A percentile compares a stretch with the other conserved stretches of the same genome.
These are phyloP conservation scores for Tricholoma matsutake DNA, from an alignment of 768 basidiomycete genomes.

Conservation along the genomic window DNA sequence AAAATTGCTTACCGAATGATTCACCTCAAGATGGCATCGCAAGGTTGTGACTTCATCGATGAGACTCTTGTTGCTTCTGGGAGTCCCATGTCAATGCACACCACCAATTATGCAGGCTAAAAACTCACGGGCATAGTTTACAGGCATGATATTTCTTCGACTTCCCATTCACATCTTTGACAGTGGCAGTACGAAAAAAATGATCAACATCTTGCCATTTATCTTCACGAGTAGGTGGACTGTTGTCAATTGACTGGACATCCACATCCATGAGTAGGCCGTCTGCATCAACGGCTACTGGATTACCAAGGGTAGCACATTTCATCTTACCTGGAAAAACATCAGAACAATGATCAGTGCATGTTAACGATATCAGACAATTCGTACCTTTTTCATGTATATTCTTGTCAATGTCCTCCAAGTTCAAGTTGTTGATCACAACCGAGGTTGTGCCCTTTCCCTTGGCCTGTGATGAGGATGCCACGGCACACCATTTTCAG, in stretches of 20 bases:
- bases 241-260: neutral
- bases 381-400: neutral
- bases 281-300: neutral
- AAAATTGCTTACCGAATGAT: neutral
- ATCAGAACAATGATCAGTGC: neutral
- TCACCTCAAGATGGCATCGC: neutral
- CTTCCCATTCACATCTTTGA: no score
- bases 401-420: neutral
- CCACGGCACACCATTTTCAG: neutral
- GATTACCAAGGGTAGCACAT: neutral
- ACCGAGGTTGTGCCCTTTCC: neutral
- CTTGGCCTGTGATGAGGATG: neutral
- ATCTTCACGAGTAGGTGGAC: neutral
- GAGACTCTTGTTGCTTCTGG: neutral
- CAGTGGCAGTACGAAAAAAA: no score
- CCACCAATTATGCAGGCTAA: neutral
- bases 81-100: neutral
- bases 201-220: neutral
- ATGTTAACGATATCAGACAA: neutral
- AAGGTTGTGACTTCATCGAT: neutral
- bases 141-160: no score
- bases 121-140: neutral
- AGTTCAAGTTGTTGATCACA: neutral
- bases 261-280: neutral
- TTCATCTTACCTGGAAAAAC: neutral